Percentiles rank a stretch among this genome's conserved stretches.
Evolutionary conservation across 75 land plant species (phyloP).

Genomic region (Sequoiadendron giganteum): DNA sequence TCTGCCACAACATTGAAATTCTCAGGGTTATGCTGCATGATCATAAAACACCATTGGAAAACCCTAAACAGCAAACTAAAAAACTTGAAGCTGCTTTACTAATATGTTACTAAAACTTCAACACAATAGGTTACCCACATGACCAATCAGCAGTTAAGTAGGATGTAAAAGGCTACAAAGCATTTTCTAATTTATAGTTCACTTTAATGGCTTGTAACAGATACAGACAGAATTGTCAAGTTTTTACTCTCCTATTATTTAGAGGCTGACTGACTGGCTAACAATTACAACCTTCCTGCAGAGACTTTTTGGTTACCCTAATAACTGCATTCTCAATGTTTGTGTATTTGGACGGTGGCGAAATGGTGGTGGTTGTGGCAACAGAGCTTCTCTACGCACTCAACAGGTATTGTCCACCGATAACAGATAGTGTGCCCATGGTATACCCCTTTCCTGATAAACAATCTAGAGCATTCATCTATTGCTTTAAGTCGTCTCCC

Average conservation of each 20-base stretch:
- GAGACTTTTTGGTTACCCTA: neutral
- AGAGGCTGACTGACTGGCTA: neutral
- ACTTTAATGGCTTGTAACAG: neutral
- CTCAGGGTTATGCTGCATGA: neutral
- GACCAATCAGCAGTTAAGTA: neutral
- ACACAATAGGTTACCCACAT: neutral
- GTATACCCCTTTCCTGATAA: neutral
- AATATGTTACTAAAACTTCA: neutral
- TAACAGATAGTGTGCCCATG: too few relatives aligned
- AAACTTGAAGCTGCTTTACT: neutral
- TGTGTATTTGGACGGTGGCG: neutral
- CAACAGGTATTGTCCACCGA: too few relatives aligned
- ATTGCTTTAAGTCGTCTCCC: neutral
- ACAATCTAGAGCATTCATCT: neutral
- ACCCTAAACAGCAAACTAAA: neutral
- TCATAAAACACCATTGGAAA: neutral
- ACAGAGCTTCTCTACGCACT: too few relatives aligned
- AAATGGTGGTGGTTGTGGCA: too few relatives aligned
- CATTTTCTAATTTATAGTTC: neutral
- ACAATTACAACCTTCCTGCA: neutral
- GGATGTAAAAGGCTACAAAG: neutral
- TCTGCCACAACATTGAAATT: conserved; percentile 28
- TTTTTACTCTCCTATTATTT: neutral
- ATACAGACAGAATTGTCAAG: neutral
- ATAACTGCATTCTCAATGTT: neutral